Base-by-base conservation (phyloP, 1,284 basidiomycete genomes). In the Paramarasmius palmivorus region DNA sequence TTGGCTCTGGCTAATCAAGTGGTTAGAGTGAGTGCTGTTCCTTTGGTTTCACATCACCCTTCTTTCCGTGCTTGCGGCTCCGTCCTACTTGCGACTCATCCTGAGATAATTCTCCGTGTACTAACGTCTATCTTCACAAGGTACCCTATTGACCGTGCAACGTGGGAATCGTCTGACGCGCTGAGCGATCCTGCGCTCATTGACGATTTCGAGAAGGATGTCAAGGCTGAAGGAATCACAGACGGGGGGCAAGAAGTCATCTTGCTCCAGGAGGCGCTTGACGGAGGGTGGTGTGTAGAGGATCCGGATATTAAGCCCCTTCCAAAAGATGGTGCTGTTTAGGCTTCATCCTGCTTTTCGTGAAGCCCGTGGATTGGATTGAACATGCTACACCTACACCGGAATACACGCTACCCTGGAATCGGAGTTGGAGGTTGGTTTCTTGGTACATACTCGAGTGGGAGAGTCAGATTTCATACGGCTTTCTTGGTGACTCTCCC, bases 1-100 rank as follows among this genome's bases (percentile, higher is more conserved):
- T 34, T 63, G 62, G 38, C 36, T 61, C 7, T 71, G 68, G 67
- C 63, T 74, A 8, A 65, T 73, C n/a, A 71, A 68, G 61, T 75
- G 72, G 73, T 65, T 67, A 29, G 68, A 68, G 72, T 72, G 49
- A 50, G 68, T n/a, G 59, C 17, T 34, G 20, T 52, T 56, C 45
- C 53, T 56, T 54, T n/a, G 38, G 15, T 32, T 20, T 54, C 25
- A 32, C 15, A 20, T 47, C 45, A 26, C 9, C 36, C 23, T 12
- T 37, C n/a, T 7, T 7, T 17, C n/a, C n/a, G n/a, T n/a, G n/a
- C n/a, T n/a, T n/a, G n/a, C n/a, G n/a, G n/a, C n/a, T n/a, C n/a
- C n/a, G n/a, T n/a, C n/a, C n/a, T n/a, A n/a, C n/a, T n/a, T n/a
- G n/a, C n/a, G n/a, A n/a, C n/a, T n/a, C n/a, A n/a, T n/a, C n/a